phyloP scores from a whole-genome alignment of 441 rosid genomes.

The Dalechampia spathulata region DNA sequence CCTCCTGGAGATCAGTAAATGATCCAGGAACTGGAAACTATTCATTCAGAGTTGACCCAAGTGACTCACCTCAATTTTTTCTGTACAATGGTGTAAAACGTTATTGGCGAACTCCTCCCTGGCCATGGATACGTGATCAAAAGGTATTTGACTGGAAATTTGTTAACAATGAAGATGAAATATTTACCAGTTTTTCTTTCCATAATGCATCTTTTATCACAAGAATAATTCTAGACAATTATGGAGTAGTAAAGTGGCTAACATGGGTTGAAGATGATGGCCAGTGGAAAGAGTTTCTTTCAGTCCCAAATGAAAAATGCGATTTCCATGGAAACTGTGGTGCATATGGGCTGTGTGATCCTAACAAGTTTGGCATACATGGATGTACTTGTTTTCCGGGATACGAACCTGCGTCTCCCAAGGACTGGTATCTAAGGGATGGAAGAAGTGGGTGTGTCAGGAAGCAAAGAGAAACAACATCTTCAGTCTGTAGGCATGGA shows the following conservation, averaged over 20 bases:
- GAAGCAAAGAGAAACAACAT: slow-evolving; percentile 7
- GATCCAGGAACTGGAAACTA: slow-evolving; percentile 5
- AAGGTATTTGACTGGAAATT: background rate
- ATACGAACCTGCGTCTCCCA: slow-evolving; percentile 11
- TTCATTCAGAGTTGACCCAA: background rate
- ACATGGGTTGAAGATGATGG: slow-evolving; percentile 14
- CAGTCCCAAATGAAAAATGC: slow-evolving; percentile 12
- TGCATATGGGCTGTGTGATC: slow-evolving; percentile 12
- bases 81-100: slow-evolving; percentile 14
- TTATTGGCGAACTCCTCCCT: slow-evolving; percentile 1
- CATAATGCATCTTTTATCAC: slow-evolving; percentile 4
- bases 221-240: slow-evolving; percentile 12
- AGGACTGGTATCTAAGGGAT: slow-evolving; percentile 11
- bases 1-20: slow-evolving; percentile 13
- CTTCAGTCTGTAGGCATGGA: slow-evolving; percentile 8
- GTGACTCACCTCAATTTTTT: slow-evolving; percentile 14
- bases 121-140: slow-evolving; percentile 6
- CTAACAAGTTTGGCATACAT: background rate
- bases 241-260: background rate
- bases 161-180: slow-evolving; percentile 16
- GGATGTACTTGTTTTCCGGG: slow-evolving; percentile 27
- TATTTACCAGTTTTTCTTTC: background rate
- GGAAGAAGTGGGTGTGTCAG: slow-evolving; percentile 20
- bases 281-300: slow-evolving; percentile 15
- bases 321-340: slow-evolving; percentile 27